Conservation (phyloP, 2,329 filamentous ascomycete species). For the Colletotrichum godetiae region DNA sequence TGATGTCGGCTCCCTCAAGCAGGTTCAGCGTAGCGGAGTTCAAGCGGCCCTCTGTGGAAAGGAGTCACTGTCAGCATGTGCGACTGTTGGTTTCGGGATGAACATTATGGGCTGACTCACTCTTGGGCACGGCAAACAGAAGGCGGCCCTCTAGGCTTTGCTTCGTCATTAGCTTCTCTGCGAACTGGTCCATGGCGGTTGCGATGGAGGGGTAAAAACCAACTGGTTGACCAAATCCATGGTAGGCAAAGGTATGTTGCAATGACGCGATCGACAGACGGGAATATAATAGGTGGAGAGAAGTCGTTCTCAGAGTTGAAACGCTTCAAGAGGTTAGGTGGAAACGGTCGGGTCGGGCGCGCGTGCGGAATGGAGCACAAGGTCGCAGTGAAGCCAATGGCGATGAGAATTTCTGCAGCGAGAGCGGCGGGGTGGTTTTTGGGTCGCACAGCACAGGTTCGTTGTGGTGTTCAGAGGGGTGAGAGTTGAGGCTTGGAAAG, state of each 20-base stretch:
- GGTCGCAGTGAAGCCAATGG: conserved; percentile 33
- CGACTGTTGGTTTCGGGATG: not conserved
- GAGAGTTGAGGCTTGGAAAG: not conserved
- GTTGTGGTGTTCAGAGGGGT: not conserved
- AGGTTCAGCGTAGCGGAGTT: conserved; percentile 90
- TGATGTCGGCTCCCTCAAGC: conserved; percentile 92
- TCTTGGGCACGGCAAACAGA: conserved; percentile 98
- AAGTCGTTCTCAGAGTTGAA: not conserved
- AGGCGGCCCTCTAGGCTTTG: conserved; percentile 88
- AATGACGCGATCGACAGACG: not conserved
- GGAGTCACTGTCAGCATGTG: conserved; percentile 38
- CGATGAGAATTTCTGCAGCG: conserved; percentile 24
- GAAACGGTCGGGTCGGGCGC: conserved; percentile 29
- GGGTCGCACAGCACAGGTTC: conserved; percentile 8
- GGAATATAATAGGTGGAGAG: not conserved
- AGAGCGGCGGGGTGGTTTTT: not conserved
- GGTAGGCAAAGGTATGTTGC: conserved; percentile 31
- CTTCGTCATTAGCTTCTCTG: conserved; percentile 31
- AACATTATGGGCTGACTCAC: conserved; percentile 64
- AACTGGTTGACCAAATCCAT: conserved; percentile 69
- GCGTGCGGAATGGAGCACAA: conserved; percentile 21
- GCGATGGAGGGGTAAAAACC: conserved; percentile 41
- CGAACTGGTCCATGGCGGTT: conserved; percentile 27
- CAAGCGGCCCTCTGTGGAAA: conserved; percentile 83
- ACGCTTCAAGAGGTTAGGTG: conserved; percentile 15